Evolutionary conservation across 2,329 filamentous ascomycete genomes (phyloP).

Genomic region (Sodiomyces alkalinus): DNA sequence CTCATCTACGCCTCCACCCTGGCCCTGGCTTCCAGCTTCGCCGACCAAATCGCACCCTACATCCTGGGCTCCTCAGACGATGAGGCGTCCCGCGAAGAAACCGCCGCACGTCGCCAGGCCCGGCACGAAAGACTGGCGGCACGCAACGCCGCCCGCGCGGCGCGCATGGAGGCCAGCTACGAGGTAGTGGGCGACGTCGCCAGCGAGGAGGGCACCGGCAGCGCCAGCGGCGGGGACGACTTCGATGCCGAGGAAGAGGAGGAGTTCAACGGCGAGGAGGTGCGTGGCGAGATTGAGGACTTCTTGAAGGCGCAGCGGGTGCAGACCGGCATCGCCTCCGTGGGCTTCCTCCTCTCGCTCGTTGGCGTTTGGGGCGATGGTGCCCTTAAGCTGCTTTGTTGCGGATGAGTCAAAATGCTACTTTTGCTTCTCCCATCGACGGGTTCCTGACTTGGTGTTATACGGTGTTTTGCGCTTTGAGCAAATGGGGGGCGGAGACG

Average conservation of each 20-base stretch:
- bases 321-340: constrained; percentile 35
- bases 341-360: constrained; percentile 46
- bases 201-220: constrained; percentile 24
- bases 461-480: too few relatives aligned
- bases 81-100: constrained; percentile 12
- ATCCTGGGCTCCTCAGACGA: constrained; percentile 16
- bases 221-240: constrained; percentile 33
- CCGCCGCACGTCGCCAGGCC: constrained; percentile 10
- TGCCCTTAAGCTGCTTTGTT: constrained; percentile 9
- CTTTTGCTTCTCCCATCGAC: not conserved
- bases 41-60: constrained; percentile 31
- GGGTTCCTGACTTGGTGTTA: too few relatives aligned
- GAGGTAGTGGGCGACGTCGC: constrained; percentile 47
- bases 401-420: too few relatives aligned
- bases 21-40: constrained; percentile 44
- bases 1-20: constrained; percentile 72
- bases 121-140: constrained; percentile 13
- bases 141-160: constrained; percentile 13
- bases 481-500: too few relatives aligned
- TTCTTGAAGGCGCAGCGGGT: constrained; percentile 38
- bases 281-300: constrained; percentile 38
- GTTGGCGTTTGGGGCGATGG: constrained; percentile 54
- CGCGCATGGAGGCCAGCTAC: constrained; percentile 53
- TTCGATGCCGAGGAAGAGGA: constrained; percentile 28
- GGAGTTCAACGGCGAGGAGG: constrained; percentile 45